These are phyloP conservation scores for Mucor velutinosus DNA, from an alignment of 371 early-diverging fungal genomes.

Conservation along the genomic window DNA sequence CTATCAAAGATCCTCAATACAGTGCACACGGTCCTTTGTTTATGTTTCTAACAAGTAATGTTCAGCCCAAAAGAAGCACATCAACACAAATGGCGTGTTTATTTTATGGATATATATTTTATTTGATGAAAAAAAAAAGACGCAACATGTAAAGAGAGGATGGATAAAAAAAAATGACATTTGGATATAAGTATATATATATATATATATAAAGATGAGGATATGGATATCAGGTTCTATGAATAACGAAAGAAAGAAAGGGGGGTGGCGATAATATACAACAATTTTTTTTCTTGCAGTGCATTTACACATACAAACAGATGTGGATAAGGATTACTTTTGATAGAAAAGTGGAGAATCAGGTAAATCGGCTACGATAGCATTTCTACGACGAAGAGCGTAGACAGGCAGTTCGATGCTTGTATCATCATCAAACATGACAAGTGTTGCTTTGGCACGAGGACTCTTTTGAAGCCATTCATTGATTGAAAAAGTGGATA, in stretches of 20 bases:
- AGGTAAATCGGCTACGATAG: constrained; percentile 48
- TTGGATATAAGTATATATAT: background rate
- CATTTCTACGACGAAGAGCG: constrained; percentile 46
- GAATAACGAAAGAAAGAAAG: background rate
- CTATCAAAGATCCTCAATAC: background rate
- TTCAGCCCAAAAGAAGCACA: background rate
- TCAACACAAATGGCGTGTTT: background rate
- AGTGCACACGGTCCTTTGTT: background rate
- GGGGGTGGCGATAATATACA: background rate
- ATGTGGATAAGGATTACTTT: background rate
- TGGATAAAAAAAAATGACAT: background rate
- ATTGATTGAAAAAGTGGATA: constrained; percentile 29
- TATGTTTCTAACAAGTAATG: background rate
- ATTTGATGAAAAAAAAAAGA: background rate
- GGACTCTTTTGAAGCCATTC: constrained; percentile 49
- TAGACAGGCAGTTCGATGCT: constrained; percentile 44
- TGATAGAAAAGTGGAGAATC: constrained; percentile 34
- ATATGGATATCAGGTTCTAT: background rate
- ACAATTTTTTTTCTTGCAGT: background rate
- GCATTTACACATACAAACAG: background rate
- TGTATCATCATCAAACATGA: constrained; percentile 33
- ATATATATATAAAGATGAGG: background rate
- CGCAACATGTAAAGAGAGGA: background rate
- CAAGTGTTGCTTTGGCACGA: constrained; percentile 38
- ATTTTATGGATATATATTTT: background rate